Conservation (phyloP, 1,284 basidiomycete genomes). For the Omphalotus olearius region DNA sequence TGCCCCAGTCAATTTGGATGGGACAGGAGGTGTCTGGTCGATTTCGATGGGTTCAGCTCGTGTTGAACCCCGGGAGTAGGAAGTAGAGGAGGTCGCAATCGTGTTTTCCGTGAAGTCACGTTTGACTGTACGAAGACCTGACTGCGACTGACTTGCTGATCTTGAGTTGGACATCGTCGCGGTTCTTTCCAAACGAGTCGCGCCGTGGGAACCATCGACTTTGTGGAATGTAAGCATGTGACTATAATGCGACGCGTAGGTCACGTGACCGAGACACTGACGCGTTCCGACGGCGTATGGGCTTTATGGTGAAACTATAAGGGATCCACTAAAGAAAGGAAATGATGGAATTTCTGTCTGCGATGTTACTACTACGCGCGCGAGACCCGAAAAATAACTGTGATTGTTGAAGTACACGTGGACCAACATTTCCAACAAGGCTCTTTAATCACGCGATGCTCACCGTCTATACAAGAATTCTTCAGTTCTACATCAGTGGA, state of each 20-base stretch:
- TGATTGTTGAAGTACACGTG: background rate
- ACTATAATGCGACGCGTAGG: background rate
- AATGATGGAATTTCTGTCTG: too few species aligned
- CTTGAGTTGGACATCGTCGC: too few species aligned
- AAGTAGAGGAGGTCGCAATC: slow-evolving; percentile 3
- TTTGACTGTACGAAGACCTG: slow-evolving; percentile 16
- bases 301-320: too few species aligned
- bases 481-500: slow-evolving; percentile 4
- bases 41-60: slow-evolving; percentile 17
- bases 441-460: slow-evolving; percentile 36
- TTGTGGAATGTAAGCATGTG: too few species aligned
- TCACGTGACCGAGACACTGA: slow-evolving; percentile 1
- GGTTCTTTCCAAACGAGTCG: background rate
- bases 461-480: slow-evolving; percentile 32
- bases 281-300: background rate
- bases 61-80: background rate
- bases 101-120: slow-evolving; percentile 18
- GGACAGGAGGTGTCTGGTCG: slow-evolving; percentile 29
- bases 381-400: background rate
- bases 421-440: slow-evolving; percentile 2
- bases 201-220: too few species aligned
- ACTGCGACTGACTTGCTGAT: slow-evolving; percentile 5
- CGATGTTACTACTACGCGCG: background rate
- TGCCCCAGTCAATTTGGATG: slow-evolving; percentile 27
- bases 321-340: too few species aligned